Evolutionary conservation across 306 rosid species (phyloP).

Genomic region (Fagus sylvatica): DNA sequence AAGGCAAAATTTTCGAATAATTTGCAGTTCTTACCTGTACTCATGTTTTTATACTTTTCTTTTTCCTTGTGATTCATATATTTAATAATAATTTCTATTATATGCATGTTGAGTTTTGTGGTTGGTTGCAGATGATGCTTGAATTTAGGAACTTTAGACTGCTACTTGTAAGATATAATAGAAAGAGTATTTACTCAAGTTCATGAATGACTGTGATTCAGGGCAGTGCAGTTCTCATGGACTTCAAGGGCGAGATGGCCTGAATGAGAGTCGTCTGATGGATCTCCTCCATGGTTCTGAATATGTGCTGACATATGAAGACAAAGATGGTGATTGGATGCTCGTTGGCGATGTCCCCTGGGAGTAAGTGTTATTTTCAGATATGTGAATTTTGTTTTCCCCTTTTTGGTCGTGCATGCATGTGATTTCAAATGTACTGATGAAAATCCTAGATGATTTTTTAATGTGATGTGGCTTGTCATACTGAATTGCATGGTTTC

Average conservation of each 20-base stretch:
- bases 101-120: background rate
- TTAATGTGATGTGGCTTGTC: background rate
- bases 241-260: conserved; percentile 63
- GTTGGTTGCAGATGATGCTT: background rate
- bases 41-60: no score
- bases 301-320: conserved; percentile 88
- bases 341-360: conserved; percentile 99
- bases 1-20: background rate
- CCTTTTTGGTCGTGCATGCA: background rate
- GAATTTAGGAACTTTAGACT: background rate
- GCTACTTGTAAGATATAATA: background rate
- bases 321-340: conserved; percentile 98
- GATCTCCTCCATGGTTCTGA: conserved; percentile 86
- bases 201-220: conserved; percentile 36
- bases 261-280: conserved; percentile 77
- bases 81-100: background rate
- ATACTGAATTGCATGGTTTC: background rate
- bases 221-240: conserved; percentile 80
- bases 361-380: conserved; percentile 57
- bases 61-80: no score
- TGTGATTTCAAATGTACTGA: conserved; percentile 12
- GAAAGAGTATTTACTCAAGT: background rate
- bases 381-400: background rate
- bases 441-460: background rate
- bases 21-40: background rate